Base-by-base conservation (phyloP, 192 early-diverging fungal genomes). In the Funneliformis mosseae region DNA sequence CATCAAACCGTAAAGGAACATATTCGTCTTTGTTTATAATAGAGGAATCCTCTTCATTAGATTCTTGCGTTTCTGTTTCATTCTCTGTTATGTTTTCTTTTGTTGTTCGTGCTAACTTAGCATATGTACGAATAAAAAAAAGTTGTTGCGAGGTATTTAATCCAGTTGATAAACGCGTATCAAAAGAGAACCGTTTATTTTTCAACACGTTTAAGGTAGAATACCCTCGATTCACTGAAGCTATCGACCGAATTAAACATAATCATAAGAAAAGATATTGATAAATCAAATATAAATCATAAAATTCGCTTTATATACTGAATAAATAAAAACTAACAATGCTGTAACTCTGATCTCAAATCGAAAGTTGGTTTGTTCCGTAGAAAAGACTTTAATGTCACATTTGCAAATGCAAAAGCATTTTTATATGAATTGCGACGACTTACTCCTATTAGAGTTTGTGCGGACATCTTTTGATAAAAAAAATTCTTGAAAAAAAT, bases 1-100 rank as follows among this genome's bases (percentile, higher is more conserved):
- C 77, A 42, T 87, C 85, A 74, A 93, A 94, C 1, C 87, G 82
- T 38, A 85, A 87, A 1, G 91, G 89, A 18, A 89, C 83, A 23
- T 88, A 85, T 59, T 85, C 85, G 23, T 84, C 85, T 1, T 59
- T 41, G 21, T 39, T 43, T 5, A 59, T 39, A 33, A n/a, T 63
- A 48, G 50, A 55, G 4, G 50, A 5, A 42, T 75, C 39, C 28
- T n/a, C 8, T 75, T 16, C 60, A 21, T 64, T 27, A 46, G 6
- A 25, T 23, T 64, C 80, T 80, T 28, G 6, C 0, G 21, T 77
- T 64, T 27, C n/a, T 64, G 8, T 16, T 64, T 23, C n/a, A 64
- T 1, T 64, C 27, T 64, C 23, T 11, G 14, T 10, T 21, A 28
- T 23, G 3, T 28, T 28, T 64, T 0, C 25, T 64, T 10, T 61